Evolutionary conservation across 1,139 yeast species (phyloP).

Genomic region (Pichia norvegensis): DNA sequence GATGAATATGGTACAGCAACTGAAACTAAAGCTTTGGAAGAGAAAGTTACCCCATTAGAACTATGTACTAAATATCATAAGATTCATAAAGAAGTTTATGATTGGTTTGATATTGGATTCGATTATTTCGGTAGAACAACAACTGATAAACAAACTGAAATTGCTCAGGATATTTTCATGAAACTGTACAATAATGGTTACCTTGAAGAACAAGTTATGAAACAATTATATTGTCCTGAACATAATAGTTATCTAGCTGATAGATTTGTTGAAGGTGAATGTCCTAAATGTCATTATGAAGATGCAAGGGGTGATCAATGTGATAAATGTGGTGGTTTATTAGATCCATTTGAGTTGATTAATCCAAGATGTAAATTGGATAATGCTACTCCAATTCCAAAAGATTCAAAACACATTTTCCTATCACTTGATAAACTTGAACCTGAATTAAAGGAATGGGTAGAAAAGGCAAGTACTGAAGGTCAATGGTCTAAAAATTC

Average conservation of each 20-base stretch:
- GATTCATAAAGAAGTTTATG: slow-evolving; percentile 82
- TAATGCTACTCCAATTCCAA: slow-evolving; percentile 68
- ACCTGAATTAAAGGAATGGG: slow-evolving; percentile 67
- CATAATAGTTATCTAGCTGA: slow-evolving; percentile 93
- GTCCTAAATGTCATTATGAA: slow-evolving; percentile 90
- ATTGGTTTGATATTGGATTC: slow-evolving; percentile 94
- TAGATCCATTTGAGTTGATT: slow-evolving; percentile 88
- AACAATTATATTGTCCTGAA: slow-evolving; percentile 83
- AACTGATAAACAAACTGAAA: slow-evolving; percentile 83
- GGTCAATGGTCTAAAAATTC: slow-evolving; percentile 94
- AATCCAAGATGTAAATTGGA: slow-evolving; percentile 95
- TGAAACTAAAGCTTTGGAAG: slow-evolving; percentile 95
- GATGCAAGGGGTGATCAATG: slow-evolving; percentile 99
- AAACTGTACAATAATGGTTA: slow-evolving; percentile 66
- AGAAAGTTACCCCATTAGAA: slow-evolving; percentile 76
- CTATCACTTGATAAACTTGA: slow-evolving; percentile 78
- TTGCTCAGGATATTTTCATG: slow-evolving; percentile 87
- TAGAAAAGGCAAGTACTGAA: slow-evolving; percentile 51
- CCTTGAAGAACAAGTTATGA: slow-evolving; percentile 80
- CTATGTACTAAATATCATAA: slow-evolving; percentile 85
- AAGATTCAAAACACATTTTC: slow-evolving; percentile 79
- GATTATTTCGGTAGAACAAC: slow-evolving; percentile 97
- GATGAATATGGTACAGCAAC: slow-evolving; percentile 99
- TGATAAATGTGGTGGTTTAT: slow-evolving; percentile 85
- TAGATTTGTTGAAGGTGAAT: slow-evolving; percentile 93